A percentile compares a stretch with the other conserved stretches of the same genome.
Evolutionary conservation across 495 filamentous ascomycete species (phyloP).

Genomic region (Lasiosphaeria hispida): DNA sequence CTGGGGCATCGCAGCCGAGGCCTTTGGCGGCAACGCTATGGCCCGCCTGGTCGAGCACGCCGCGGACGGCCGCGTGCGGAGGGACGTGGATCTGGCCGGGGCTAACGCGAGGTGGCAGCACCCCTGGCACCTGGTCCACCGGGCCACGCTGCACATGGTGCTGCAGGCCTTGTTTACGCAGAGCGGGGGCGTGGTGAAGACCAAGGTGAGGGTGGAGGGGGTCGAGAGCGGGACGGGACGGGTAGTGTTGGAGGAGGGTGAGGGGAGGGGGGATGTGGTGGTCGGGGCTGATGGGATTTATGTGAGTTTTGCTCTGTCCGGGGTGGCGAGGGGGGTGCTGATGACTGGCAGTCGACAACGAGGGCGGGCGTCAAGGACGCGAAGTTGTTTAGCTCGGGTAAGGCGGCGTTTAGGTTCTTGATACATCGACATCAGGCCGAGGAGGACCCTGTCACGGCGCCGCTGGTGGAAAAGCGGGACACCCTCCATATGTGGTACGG

Average conservation of each 20-base stretch:
- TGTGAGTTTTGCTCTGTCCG: slow-evolving; percentile 12
- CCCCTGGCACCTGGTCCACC: slow-evolving; percentile 54
- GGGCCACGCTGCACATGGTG: slow-evolving; percentile 47
- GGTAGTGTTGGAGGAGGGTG: slow-evolving; percentile 41
- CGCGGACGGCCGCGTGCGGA: slow-evolving; percentile 27
- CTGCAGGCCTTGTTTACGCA: slow-evolving; percentile 43
- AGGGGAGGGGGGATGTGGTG: slow-evolving; percentile 36
- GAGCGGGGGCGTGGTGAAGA: too few relatives aligned
- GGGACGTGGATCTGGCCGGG: slow-evolving; percentile 32
- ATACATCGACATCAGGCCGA: slow-evolving; percentile 43
- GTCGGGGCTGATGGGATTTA: slow-evolving; percentile 45
- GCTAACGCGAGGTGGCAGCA: slow-evolving; percentile 47
- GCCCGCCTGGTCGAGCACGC: slow-evolving; percentile 37
- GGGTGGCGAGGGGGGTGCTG: neutral
- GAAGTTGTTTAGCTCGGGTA: slow-evolving; percentile 48
- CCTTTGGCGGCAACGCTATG: slow-evolving; percentile 32
- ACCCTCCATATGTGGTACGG: slow-evolving; percentile 51
- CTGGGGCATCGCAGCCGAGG: slow-evolving; percentile 40
- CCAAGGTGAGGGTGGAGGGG: slow-evolving; percentile 27
- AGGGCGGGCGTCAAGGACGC: slow-evolving; percentile 32
- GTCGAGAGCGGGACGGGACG: slow-evolving; percentile 44
- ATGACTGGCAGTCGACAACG: slow-evolving; percentile 27
- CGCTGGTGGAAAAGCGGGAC: slow-evolving; percentile 38
- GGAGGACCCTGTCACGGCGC: slow-evolving; percentile 46
- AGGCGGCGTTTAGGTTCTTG: slow-evolving; percentile 62